Evolutionary conservation across 2,329 filamentous ascomycete genomes (phyloP).

Genomic region (Cryphonectria radicalis): DNA sequence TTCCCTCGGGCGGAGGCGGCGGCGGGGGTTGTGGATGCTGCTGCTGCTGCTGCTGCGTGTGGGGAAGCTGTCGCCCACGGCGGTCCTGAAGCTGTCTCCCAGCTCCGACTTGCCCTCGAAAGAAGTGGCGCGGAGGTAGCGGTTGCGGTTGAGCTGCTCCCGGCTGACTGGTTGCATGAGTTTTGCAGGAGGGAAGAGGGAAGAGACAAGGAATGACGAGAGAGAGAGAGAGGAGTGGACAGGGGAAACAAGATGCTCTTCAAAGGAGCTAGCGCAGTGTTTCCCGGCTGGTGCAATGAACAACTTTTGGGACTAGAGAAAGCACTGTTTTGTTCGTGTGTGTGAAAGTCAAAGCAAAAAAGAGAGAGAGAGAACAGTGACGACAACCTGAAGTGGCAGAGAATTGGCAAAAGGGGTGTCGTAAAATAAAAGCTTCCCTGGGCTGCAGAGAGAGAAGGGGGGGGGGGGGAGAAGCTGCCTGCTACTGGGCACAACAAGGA

Average conservation of each 20-base stretch:
- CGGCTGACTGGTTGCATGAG: constrained; percentile 14
- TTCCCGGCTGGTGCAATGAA: not conserved
- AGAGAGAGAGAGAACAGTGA: not conserved
- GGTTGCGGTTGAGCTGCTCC: constrained; percentile 13
- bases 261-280: not conserved
- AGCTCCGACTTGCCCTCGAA: constrained; percentile 17
- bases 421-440: not conserved
- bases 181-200: not conserved
- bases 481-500: not conserved
- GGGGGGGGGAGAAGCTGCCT: not conserved
- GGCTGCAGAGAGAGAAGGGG: not conserved
- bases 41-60: not conserved
- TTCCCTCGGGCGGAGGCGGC: not conserved
- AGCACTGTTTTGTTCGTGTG: not conserved
- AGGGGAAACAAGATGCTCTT: not conserved
- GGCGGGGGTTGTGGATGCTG: not conserved
- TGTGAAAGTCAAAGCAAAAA: not conserved
- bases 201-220: not conserved
- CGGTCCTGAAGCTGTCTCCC: constrained; percentile 15
- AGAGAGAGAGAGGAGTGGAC: not conserved
- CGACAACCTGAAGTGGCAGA: not conserved
- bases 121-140: constrained; percentile 13
- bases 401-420: not conserved
- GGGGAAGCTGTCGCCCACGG: constrained; percentile 5
- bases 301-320: not conserved